These are phyloP conservation scores for Phialophora chinensis DNA, from an alignment of 2,329 filamentous ascomycete genomes.

Conservation along the genomic window DNA sequence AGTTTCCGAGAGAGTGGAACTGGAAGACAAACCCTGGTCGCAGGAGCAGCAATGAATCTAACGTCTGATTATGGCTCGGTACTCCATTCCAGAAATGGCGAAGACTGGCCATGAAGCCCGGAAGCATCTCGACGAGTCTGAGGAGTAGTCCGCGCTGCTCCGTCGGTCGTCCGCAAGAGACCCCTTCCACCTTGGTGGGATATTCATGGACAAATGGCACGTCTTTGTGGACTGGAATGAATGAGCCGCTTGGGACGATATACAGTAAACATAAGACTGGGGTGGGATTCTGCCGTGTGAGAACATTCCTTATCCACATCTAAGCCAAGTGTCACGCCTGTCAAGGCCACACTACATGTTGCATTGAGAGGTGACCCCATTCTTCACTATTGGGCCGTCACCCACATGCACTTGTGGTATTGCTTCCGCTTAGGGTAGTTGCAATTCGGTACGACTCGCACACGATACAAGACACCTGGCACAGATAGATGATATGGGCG, in stretches of 20 bases:
- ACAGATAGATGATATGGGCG: too few relatives aligned
- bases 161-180: neutral
- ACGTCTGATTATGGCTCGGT: too few relatives aligned
- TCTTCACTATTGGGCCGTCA: neutral
- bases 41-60: neutral
- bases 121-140: too few relatives aligned
- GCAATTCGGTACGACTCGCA: too few relatives aligned
- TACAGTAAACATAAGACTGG: neutral
- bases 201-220: neutral
- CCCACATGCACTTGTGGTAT: too few relatives aligned
- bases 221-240: neutral
- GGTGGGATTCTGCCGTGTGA: neutral
- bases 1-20: neutral
- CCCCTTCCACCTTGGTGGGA: neutral
- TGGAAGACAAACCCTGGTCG: slow-evolving; percentile 2
- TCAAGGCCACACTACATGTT: neutral
- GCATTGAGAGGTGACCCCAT: neutral
- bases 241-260: neutral
- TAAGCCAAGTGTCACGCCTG: neutral
- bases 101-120: too few relatives aligned
- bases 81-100: too few relatives aligned
- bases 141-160: too few relatives aligned
- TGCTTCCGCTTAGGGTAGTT: too few relatives aligned
- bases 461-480: too few relatives aligned
- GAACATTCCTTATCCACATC: neutral